Base-by-base conservation (phyloP, 768 basidiomycete species). In the Suillus americanus region DNA sequence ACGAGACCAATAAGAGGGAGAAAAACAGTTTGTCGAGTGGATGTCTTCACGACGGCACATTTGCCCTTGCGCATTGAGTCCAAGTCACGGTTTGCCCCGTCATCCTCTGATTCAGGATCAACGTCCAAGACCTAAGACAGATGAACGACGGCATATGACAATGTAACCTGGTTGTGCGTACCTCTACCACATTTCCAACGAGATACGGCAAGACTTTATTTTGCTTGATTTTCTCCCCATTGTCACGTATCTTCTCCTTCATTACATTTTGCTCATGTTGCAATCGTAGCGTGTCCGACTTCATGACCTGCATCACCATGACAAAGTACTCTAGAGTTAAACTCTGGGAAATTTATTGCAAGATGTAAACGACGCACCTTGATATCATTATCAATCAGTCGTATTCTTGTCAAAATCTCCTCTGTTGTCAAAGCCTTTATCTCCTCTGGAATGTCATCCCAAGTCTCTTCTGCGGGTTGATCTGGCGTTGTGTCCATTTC, bases 191-290 rank as follows among this genome's bases (percentile, higher is more conserved):
- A 72, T 99, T 97, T 18, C 92, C 95, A 43, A 99, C 97, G 61
- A 99, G 88, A 78, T 99, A 99, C 7, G 97, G 97, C 50, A 99
- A 81, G 14, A 97, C 95, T 79, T 99, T 99, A 79, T 99, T 99
- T 86, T 99, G 97, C 79, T 97, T 97, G 69, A 99, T 93, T 81
- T 99, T 99, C 79, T 97, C 95, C 54, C 91, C 90, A 67, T 98
- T 99, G 74, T 99, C 97, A 61, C 94, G 88, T 73, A 99, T 97
- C 85, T 97, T 97, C 83, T 98, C 96, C 75, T 94, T 91, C 97
- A 99, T 99, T 68, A 91, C 90, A 69, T 81, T 91, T 78, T 97
- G 93, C 77, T 99, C 97, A 74, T 99, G 97, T 71, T 92, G 89
- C 62, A 99, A 79, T 60, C 97, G 86, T 68, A 92, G 81, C 12